phyloP scores from a whole-genome alignment of 169 alveolate species.

The Cryptosporidium tyzzeri region DNA sequence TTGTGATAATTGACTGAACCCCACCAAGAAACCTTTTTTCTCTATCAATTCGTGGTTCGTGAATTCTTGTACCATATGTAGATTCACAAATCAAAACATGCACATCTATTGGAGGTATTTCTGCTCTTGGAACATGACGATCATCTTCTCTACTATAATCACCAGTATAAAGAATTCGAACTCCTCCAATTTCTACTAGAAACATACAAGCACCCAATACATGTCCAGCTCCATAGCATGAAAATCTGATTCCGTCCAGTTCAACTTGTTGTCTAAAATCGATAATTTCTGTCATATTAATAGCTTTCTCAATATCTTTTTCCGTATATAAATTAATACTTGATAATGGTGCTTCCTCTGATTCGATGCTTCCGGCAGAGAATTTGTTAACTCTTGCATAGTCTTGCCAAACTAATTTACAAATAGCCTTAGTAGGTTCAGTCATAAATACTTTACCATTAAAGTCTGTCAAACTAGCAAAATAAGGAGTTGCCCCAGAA shows the following conservation, averaged over 20 bases:
- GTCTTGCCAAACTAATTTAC: conserved; percentile 94
- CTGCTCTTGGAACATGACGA: conserved; percentile 95
- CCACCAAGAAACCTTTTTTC: conserved; percentile 92
- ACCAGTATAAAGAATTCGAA: conserved; percentile 97
- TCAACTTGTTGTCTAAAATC: conserved; percentile 94
- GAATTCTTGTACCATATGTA: conserved; percentile 97
- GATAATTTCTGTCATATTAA: conserved; percentile 89
- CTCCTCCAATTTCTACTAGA: conserved; percentile 96
- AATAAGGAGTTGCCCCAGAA: conserved; percentile 98
- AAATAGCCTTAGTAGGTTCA: conserved; percentile 96
- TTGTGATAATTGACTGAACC: conserved; percentile 85
- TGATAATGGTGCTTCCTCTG: conserved; percentile 69
- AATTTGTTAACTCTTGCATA: conserved; percentile 88
- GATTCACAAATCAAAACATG: conserved; percentile 98
- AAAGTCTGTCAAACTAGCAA: conserved; percentile 93
- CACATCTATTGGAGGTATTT: conserved; percentile 93
- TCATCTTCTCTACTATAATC: conserved; percentile 97
- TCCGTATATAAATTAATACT: conserved; percentile 89
- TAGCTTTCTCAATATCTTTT: conserved; percentile 92
- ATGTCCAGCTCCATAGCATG: conserved; percentile 98
- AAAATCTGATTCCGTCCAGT: conserved; percentile 90
- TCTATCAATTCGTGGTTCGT: conserved; percentile 94
- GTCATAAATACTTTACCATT: conserved; percentile 94
- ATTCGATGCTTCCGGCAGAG: conserved; percentile 34
- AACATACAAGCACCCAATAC: conserved; percentile 99